phyloP scores from a whole-genome alignment of 768 basidiomycete species.

The Suillus discolor region DNA sequence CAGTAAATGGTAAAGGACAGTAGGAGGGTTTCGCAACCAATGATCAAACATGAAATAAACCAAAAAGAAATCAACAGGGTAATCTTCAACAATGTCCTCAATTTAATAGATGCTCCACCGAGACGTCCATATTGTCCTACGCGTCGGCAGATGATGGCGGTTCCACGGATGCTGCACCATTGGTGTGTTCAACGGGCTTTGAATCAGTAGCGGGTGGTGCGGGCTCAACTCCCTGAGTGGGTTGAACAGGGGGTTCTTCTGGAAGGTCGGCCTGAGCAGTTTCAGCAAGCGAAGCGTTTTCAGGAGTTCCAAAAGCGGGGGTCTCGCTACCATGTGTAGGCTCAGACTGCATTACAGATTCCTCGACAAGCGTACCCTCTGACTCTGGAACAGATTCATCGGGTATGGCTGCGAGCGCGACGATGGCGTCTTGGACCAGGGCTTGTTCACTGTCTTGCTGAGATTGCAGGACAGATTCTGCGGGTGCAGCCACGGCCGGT shows the following conservation, averaged over 20 bases:
- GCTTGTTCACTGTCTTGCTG: conserved; percentile 1
- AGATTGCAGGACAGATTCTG: conserved; percentile 1
- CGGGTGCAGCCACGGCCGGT: conserved; percentile 9
- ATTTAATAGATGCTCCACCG: background rate
- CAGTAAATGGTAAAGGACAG: conserved; percentile 13
- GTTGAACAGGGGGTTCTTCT: background rate
- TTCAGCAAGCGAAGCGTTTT: conserved; percentile 4
- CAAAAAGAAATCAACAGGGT: background rate
- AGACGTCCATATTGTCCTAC: background rate
- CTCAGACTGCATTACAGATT: background rate
- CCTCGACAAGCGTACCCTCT: background rate
- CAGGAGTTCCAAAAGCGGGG: conserved; percentile 3
- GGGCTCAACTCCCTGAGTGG: background rate
- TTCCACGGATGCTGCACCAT: background rate
- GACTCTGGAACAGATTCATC: background rate
- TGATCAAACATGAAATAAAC: conserved; percentile 1
- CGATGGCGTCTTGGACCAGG: conserved; percentile 16
- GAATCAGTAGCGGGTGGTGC: background rate
- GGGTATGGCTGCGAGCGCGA: conserved; percentile 18
- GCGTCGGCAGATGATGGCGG: background rate
- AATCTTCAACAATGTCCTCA: conserved; percentile 7
- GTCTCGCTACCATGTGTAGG: background rate
- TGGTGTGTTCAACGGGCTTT: background rate
- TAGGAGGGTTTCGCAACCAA: conserved; percentile 9
- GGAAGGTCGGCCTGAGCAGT: background rate